These are phyloP conservation scores for Paramyrothecium roridum DNA, from an alignment of 2,329 filamentous ascomycete genomes.

Conservation along the genomic window DNA sequence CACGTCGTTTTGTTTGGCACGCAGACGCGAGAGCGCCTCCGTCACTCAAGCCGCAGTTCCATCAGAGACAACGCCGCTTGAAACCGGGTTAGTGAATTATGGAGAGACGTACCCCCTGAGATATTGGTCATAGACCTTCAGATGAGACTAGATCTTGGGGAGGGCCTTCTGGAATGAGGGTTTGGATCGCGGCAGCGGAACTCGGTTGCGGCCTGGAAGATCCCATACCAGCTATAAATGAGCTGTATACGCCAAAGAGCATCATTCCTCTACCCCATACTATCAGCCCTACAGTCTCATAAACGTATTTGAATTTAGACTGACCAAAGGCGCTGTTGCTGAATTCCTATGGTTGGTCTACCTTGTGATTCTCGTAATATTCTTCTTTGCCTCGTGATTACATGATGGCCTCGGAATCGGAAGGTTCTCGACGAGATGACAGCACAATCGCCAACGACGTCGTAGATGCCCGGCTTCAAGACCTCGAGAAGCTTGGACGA, in stretches of 20 bases:
- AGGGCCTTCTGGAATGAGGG: neutral
- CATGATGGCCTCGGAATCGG: neutral
- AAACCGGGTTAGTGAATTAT: neutral
- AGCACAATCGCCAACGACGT: constrained; percentile 7
- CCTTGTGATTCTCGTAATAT: too few relatives aligned
- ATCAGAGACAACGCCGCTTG: neutral
- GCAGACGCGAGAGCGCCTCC: neutral
- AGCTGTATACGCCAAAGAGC: neutral
- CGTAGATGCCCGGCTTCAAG: constrained; percentile 10
- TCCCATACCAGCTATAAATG: neutral
- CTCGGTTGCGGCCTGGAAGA: neutral
- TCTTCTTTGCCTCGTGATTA: too few relatives aligned
- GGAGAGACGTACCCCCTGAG: neutral
- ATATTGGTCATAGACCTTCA: neutral
- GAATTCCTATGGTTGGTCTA: too few relatives aligned
- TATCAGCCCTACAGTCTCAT: neutral
- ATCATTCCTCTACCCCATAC: neutral
- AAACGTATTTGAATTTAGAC: too few relatives aligned
- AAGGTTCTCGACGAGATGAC: neutral
- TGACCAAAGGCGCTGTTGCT: too few relatives aligned
- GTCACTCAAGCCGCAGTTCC: neutral
- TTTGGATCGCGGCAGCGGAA: neutral
- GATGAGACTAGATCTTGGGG: neutral
- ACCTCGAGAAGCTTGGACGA: constrained; percentile 55
- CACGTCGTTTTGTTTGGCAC: neutral